These are phyloP conservation scores for Podila epigama DNA, from an alignment of 192 early-diverging fungal genomes.

Conservation along the genomic window DNA sequence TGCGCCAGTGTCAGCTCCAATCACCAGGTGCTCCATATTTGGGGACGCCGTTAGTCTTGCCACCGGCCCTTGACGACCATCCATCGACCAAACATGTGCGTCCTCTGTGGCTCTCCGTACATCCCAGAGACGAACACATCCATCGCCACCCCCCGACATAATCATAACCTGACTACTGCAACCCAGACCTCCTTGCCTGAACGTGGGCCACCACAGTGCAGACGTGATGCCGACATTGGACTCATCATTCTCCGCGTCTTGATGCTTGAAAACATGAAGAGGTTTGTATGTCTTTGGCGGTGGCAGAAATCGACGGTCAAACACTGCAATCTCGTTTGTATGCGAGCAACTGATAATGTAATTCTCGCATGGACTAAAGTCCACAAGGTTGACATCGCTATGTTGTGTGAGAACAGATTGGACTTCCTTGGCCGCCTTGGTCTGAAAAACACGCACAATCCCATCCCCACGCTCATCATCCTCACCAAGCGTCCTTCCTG, in stretches of 20 bases:
- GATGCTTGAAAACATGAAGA: slow-evolving; percentile 18
- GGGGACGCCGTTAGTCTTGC: slow-evolving; percentile 11
- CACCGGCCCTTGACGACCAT: slow-evolving; percentile 24
- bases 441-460: slow-evolving; percentile 19
- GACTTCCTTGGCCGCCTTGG: slow-evolving; percentile 2
- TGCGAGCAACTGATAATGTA: slow-evolving; percentile 37
- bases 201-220: slow-evolving; percentile 28
- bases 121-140: slow-evolving; percentile 31
- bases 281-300: neutral
- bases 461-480: slow-evolving; percentile 45
- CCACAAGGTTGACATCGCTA: slow-evolving; percentile 42
- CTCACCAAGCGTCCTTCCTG: slow-evolving; percentile 8
- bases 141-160: slow-evolving; percentile 34
- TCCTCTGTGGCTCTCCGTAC: slow-evolving; percentile 34
- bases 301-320: slow-evolving; percentile 26
- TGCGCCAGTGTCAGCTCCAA: slow-evolving; percentile 28
- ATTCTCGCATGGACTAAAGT: slow-evolving; percentile 34
- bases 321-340: slow-evolving; percentile 37
- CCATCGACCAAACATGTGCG: slow-evolving; percentile 15
- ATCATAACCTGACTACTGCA: slow-evolving; percentile 15
- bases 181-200: neutral
- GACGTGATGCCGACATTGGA: slow-evolving; percentile 22
- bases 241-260: neutral
- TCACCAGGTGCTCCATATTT: slow-evolving; percentile 7
- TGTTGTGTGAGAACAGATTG: slow-evolving; percentile 13